These are phyloP conservation scores for Trichoderma oligosporum DNA, from an alignment of 2,329 filamentous ascomycete species.

Conservation along the genomic window DNA sequence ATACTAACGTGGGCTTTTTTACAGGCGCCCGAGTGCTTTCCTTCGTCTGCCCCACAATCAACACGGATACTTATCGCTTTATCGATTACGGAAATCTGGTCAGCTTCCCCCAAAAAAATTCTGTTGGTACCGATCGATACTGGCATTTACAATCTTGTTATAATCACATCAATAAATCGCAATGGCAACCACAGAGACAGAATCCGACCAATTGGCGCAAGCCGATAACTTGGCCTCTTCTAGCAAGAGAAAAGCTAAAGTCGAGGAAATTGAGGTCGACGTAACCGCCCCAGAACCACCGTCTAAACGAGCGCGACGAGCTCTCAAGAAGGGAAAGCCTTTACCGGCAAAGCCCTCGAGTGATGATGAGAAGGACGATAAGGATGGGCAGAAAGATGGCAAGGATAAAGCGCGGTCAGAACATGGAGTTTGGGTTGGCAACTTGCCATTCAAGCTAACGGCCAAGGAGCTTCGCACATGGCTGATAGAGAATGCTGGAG, in stretches of 20 bases:
- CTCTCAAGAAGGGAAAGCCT: slow-evolving; percentile 77
- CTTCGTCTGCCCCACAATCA: neutral
- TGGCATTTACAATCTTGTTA: neutral
- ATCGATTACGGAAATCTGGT: slow-evolving; percentile 11
- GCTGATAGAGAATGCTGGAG: slow-evolving; percentile 68
- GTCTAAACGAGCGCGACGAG: slow-evolving; percentile 88
- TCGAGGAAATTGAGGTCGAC: slow-evolving; percentile 83
- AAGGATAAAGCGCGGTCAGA: slow-evolving; percentile 62
- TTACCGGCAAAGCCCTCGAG: slow-evolving; percentile 42
- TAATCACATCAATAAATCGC: neutral
- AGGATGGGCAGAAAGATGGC: slow-evolving; percentile 39
- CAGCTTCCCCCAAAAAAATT: slow-evolving; percentile 11
- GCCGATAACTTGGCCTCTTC: slow-evolving; percentile 24
- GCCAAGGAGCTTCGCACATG: slow-evolving; percentile 73
- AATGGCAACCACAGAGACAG: slow-evolving; percentile 22
- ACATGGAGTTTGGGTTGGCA: slow-evolving; percentile 93
- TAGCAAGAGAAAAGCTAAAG: slow-evolving; percentile 64
- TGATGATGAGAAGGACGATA: slow-evolving; percentile 36
- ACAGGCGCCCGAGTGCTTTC: too few species aligned
- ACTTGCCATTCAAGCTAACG: slow-evolving; percentile 79
- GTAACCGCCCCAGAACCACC: slow-evolving; percentile 85
- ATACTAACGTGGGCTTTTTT: too few species aligned
- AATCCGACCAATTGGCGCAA: slow-evolving; percentile 8
- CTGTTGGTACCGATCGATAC: neutral
- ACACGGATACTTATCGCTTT: slow-evolving; percentile 18